Percentiles rank a stretch among this genome's conserved stretches.
Evolutionary conservation across 2,329 filamentous ascomycete genomes (phyloP).

Genomic region (Parastagonospora avenae): DNA sequence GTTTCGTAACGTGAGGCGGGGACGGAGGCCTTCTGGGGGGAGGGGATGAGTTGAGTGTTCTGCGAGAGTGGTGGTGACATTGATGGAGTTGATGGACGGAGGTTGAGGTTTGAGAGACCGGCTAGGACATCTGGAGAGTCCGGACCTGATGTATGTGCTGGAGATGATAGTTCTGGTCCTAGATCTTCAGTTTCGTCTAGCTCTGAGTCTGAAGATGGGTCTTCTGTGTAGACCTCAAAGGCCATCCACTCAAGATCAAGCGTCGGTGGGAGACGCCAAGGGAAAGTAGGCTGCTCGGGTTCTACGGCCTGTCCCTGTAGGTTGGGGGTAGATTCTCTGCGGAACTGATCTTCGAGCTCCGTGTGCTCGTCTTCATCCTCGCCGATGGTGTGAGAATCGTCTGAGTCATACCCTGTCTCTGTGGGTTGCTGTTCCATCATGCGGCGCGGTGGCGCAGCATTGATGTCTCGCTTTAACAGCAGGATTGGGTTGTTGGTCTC

Average conservation of each 20-base stretch:
- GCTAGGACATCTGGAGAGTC: conserved; percentile 49
- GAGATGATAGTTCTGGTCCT: conserved; percentile 17
- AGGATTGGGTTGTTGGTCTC: conserved; percentile 76
- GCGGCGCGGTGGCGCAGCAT: conserved; percentile 65
- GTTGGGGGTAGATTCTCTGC: conserved; percentile 47
- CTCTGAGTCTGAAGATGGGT: conserved; percentile 62
- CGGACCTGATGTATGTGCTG: conserved; percentile 29
- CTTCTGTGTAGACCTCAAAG: conserved; percentile 78
- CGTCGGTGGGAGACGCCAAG: conserved; percentile 71
- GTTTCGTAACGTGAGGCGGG: conserved; percentile 10
- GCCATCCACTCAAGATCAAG: conserved; percentile 91
- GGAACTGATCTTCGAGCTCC: conserved; percentile 52
- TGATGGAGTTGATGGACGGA: conserved; percentile 38
- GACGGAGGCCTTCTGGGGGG: conserved; percentile 26
- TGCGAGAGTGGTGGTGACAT: conserved; percentile 12
- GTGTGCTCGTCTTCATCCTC: conserved; percentile 47
- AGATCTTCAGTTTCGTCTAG: conserved; percentile 46
- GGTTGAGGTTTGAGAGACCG: conserved; percentile 55
- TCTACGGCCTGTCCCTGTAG: conserved; percentile 12
- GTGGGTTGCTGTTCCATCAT: conserved; percentile 56
- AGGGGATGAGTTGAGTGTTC: conserved; percentile 36
- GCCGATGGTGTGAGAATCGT: conserved; percentile 47
- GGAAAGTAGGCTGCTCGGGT: conserved; percentile 32
- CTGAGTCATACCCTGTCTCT: conserved; percentile 37
- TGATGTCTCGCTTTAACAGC: conserved; percentile 72